Conservation (phyloP, 2,329 filamentous ascomycete species). For the Escovopsis sp. region DNA sequence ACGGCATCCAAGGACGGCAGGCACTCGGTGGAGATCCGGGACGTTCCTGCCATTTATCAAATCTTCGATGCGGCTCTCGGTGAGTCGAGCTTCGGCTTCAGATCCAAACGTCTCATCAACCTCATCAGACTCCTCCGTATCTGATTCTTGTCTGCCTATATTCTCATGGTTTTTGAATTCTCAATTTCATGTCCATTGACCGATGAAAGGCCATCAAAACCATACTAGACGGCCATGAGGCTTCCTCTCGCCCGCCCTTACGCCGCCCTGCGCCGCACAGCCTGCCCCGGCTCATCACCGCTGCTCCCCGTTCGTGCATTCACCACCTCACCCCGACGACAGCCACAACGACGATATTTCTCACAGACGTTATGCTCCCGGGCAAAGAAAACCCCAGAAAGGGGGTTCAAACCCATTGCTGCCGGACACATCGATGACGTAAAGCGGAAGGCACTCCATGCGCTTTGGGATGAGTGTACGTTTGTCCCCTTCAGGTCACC, state of each 20-base stretch:
- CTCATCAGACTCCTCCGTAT: no score
- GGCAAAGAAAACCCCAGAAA: background rate
- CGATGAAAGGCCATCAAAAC: no score
- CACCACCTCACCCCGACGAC: slow-evolving; percentile 1
- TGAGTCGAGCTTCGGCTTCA: no score
- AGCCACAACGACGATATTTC: slow-evolving; percentile 8
- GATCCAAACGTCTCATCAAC: no score
- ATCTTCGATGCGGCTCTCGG: no score
- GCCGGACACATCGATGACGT: slow-evolving; percentile 2
- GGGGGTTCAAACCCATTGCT: background rate
- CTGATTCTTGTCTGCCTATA: no score
- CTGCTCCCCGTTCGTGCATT: background rate
- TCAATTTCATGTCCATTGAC: no score
- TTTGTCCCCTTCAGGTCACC: background rate
- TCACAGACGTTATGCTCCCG: slow-evolving; percentile 2
- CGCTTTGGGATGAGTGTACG: slow-evolving; percentile 18
- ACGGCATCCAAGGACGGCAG: no score
- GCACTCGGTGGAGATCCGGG: no score
- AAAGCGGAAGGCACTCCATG: slow-evolving; percentile 12
- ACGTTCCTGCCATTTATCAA: no score
- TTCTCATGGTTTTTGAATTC: no score
- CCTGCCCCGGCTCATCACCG: no score
- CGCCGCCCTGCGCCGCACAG: slow-evolving; percentile 8
- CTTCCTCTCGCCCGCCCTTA: slow-evolving; percentile 12
- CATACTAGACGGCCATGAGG: slow-evolving; percentile 13